A percentile compares a stretch with the other conserved stretches of the same genome.
Evolutionary conservation across 352 stramenopile genomes (phyloP).

Genomic region (Pythium folliculosum): DNA sequence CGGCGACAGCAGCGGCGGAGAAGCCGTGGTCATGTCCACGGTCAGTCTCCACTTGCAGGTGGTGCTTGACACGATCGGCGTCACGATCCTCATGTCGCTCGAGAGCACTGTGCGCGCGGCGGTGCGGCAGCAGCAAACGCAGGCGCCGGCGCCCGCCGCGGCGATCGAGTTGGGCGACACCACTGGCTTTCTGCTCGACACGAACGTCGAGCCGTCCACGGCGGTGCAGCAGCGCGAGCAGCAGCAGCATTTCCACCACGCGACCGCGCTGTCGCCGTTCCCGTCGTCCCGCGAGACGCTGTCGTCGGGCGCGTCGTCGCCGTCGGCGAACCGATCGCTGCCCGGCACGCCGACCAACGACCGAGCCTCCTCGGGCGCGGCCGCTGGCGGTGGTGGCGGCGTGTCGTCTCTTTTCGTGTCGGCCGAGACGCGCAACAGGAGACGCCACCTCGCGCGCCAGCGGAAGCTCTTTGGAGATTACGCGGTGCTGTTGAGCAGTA

Average conservation of each 20-base stretch:
- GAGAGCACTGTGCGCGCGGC: constrained; percentile 72
- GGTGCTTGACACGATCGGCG: constrained; percentile 77
- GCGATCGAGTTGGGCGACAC: constrained; percentile 38
- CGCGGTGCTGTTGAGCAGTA: constrained; percentile 60
- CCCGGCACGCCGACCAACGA: constrained; percentile 16
- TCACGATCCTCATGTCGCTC: constrained; percentile 83
- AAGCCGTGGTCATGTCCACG: constrained; percentile 43
- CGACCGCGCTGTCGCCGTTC: constrained; percentile 31
- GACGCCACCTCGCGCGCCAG: constrained; percentile 58
- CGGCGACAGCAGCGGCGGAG: constrained; percentile 41
- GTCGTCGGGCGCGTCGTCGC: constrained; percentile 31
- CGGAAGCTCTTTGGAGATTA: constrained; percentile 85
- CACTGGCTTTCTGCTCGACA: constrained; percentile 65
- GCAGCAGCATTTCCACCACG: constrained; percentile 23
- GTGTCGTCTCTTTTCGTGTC: constrained; percentile 32
- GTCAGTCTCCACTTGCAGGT: constrained; percentile 81
- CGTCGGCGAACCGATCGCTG: constrained; percentile 36
- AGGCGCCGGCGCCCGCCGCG: constrained; percentile 22
- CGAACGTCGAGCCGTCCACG: constrained; percentile 64
- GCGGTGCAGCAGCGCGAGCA: constrained; percentile 25
- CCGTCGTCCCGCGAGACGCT: constrained; percentile 19
- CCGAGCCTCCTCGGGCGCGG: constrained; percentile 1
- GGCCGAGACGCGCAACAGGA: constrained; percentile 50
- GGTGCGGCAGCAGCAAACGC: constrained; percentile 43
- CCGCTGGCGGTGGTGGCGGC: constrained; percentile 9